A percentile compares a stretch with the other conserved stretches of the same genome.
phyloP scores from a whole-genome alignment of 768 basidiomycete species.

The Grammothele lineata region DNA sequence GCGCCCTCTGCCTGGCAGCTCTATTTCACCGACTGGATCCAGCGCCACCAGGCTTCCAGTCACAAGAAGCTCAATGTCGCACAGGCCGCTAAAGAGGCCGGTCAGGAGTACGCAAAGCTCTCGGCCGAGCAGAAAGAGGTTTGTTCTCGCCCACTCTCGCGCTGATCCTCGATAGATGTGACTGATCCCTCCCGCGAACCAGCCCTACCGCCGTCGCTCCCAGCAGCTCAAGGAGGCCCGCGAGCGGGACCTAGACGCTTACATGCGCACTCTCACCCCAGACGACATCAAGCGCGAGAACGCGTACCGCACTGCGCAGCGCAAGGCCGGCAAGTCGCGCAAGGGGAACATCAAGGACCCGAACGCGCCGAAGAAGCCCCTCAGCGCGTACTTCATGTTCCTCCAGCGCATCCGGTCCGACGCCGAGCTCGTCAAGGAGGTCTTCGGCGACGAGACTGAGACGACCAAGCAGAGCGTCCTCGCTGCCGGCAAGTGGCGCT shows the following conservation, averaged over 20 bases:
- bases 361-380: conserved; percentile 93
- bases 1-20: conserved; percentile 96
- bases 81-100: conserved; percentile 92
- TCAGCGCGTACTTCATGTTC: conserved; percentile 95
- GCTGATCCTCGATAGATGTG: conserved; percentile 19
- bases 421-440: conserved; percentile 63
- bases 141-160: conserved; percentile 23
- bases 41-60: conserved; percentile 74
- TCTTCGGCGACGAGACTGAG: conserved; percentile 89
- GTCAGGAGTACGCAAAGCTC: conserved; percentile 81
- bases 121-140: conserved; percentile 83
- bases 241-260: conserved; percentile 76
- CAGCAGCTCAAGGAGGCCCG: conserved; percentile 81
- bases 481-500: conserved; percentile 90
- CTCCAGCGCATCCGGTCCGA: conserved; percentile 85
- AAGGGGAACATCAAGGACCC: conserved; percentile 96
- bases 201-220: conserved; percentile 86
- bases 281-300: conserved; percentile 96
- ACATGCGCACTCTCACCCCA: conserved; percentile 86
- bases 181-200: conserved; percentile 20
- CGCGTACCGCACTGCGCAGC: conserved; percentile 83
- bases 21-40: conserved; percentile 95
- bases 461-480: conserved; percentile 93
- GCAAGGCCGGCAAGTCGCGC: conserved; percentile 88
- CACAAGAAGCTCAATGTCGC: conserved; percentile 90